Percentiles rank a stretch among this genome's conserved stretches.
phyloP scores from a whole-genome alignment of 352 stramenopile species.

The Saprolegnia diclina region DNA sequence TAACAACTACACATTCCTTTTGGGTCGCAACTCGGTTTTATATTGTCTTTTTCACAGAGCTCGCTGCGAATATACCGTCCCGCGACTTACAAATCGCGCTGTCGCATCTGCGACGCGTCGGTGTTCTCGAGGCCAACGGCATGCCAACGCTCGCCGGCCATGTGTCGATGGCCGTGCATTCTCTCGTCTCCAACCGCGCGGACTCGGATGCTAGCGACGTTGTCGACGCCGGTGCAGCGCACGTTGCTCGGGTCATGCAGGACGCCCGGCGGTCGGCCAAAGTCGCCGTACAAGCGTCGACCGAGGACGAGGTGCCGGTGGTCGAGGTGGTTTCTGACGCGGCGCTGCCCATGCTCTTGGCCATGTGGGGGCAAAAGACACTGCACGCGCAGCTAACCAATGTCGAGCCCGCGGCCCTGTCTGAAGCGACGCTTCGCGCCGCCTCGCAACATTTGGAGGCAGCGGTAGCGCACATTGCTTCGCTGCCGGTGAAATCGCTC shows the following conservation, averaged over 20 bases:
- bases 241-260: background rate
- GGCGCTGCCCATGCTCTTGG: constrained; percentile 1
- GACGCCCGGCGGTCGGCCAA: too few species aligned
- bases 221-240: too few species aligned
- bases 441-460: too few species aligned
- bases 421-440: background rate
- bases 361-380: constrained; percentile 2
- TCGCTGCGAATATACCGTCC: background rate
- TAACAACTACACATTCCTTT: too few species aligned
- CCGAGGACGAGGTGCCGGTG: constrained; percentile 52
- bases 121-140: background rate
- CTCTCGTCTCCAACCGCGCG: background rate
- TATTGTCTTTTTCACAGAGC: too few species aligned
- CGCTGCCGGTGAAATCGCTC: too few species aligned
- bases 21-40: too few species aligned
- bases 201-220: background rate
- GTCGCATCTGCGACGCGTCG: background rate
- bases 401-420: background rate
- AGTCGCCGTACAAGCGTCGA: constrained; percentile 14
- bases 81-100: background rate
- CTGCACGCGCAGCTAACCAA: background rate
- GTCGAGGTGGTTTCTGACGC: background rate
- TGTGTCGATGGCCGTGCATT: background rate
- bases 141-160: background rate
- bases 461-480: too few species aligned